Percentiles rank a stretch among this genome's conserved stretches.
Conservation (phyloP, 345 rosid genomes). For the Eucalyptus camaldulensis region DNA sequence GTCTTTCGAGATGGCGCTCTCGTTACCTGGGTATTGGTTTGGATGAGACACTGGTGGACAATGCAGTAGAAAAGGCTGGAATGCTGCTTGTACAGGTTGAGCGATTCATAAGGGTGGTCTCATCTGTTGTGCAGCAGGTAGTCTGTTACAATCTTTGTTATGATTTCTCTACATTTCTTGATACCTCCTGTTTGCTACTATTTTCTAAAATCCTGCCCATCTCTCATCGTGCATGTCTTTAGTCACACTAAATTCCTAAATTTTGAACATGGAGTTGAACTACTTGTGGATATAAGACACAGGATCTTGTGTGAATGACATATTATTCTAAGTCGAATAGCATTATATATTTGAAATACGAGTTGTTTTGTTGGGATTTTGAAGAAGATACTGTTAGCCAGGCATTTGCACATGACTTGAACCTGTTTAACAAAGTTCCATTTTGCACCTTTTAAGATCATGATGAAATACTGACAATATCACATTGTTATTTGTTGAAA, state of each 20-base stretch:
- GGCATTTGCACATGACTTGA: neutral
- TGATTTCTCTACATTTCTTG: neutral
- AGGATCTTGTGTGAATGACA: neutral
- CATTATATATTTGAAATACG: neutral
- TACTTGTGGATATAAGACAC: neutral
- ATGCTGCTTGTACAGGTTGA: slow-evolving; percentile 80
- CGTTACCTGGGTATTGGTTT: slow-evolving; percentile 72
- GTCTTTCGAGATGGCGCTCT: slow-evolving; percentile 94
- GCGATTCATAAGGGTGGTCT: slow-evolving; percentile 43
- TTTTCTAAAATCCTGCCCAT: neutral
- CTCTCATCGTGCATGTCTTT: neutral
- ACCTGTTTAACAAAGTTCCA: neutral
- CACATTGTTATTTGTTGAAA: neutral
- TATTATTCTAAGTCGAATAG: neutral
- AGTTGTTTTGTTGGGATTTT: neutral
- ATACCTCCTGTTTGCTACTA: neutral
- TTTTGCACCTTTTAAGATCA: neutral
- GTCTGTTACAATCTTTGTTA: slow-evolving; percentile 2
- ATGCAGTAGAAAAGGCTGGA: slow-evolving; percentile 73
- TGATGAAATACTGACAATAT: neutral
- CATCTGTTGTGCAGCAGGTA: no score
- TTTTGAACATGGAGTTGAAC: neutral
- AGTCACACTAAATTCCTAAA: neutral
- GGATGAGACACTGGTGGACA: slow-evolving; percentile 58
- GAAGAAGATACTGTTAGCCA: neutral